These are phyloP conservation scores for Knoxia roxburghii DNA, from an alignment of 257 asterid genomes.

Conservation along the genomic window DNA sequence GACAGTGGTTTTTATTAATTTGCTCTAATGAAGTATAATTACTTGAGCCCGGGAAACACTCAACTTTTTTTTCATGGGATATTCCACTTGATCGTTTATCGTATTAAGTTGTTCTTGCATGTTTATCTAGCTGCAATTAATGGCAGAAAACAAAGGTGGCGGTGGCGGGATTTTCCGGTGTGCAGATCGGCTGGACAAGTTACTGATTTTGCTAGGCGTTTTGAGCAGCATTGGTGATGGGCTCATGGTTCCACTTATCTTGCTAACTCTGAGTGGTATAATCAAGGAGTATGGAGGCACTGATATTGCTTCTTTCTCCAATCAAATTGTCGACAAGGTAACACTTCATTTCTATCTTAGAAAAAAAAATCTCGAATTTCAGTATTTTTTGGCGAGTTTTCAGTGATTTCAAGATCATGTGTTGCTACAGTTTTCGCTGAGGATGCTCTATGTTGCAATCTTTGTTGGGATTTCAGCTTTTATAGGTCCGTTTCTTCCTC, in stretches of 20 bases:
- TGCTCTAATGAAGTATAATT: too few relatives aligned
- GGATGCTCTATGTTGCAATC: slow-evolving; percentile 62
- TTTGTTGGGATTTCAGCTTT: slow-evolving; percentile 67
- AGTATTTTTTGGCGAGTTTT: too few relatives aligned
- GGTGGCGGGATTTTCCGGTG: slow-evolving; percentile 39
- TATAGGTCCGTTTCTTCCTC: slow-evolving; percentile 35
- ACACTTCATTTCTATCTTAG: too few relatives aligned
- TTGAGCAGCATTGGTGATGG: slow-evolving; percentile 81
- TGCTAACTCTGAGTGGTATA: slow-evolving; percentile 49
- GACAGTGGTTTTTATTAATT: too few relatives aligned
- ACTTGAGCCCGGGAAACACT: too few relatives aligned
- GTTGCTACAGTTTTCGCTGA: slow-evolving; percentile 44
- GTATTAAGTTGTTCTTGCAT: too few relatives aligned
- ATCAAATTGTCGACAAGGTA: slow-evolving; percentile 53
- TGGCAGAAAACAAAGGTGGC: slow-evolving; percentile 32
- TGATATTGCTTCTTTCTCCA: slow-evolving; percentile 25
- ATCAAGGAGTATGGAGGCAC: slow-evolving; percentile 47
- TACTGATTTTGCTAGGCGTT: slow-evolving; percentile 55
- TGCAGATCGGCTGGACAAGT: slow-evolving; percentile 56
- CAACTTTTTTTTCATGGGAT: too few relatives aligned
- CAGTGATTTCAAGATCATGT: too few relatives aligned
- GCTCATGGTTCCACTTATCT: slow-evolving; percentile 58
- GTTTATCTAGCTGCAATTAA: neutral
- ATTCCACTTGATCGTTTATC: too few relatives aligned
- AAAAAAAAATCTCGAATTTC: too few relatives aligned